phyloP scores from a whole-genome alignment of 495 filamentous ascomycete genomes.

The Podospora tetraspora region DNA sequence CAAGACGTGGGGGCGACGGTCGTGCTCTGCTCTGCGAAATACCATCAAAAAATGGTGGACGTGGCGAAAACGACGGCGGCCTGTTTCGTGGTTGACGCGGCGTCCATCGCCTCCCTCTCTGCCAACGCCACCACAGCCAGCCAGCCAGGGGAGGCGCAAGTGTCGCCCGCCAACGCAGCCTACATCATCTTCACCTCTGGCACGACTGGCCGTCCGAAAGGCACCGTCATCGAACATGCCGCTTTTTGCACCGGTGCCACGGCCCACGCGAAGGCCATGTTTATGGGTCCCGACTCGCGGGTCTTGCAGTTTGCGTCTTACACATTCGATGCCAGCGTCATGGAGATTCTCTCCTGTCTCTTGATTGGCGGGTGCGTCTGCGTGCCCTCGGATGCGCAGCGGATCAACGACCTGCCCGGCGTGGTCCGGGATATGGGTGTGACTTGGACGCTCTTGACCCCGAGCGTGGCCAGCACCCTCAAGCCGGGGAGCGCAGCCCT shows the following conservation, averaged over 20 bases:
- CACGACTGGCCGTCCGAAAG: slow-evolving; percentile 39
- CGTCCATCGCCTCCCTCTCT: slow-evolving; percentile 2
- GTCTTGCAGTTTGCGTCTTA: slow-evolving; percentile 58
- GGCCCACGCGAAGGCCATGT: slow-evolving; percentile 37
- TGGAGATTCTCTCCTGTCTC: slow-evolving; percentile 53
- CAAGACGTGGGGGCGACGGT: slow-evolving; percentile 18
- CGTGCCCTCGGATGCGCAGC: slow-evolving; percentile 32
- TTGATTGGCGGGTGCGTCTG: slow-evolving; percentile 46
- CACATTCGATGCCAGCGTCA: slow-evolving; percentile 55
- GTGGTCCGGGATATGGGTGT: slow-evolving; percentile 23
- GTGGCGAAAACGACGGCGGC: slow-evolving; percentile 1
- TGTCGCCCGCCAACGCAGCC: slow-evolving; percentile 28
- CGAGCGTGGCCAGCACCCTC: slow-evolving; percentile 43
- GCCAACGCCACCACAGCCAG: not conserved
- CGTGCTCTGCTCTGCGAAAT: slow-evolving; percentile 51
- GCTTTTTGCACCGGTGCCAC: slow-evolving; percentile 34
- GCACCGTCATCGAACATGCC: slow-evolving; percentile 43
- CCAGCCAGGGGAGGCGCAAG: not conserved
- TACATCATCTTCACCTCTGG: slow-evolving; percentile 58
- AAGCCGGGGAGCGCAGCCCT: slow-evolving; percentile 16
- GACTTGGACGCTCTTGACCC: slow-evolving; percentile 37
- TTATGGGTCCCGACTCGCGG: slow-evolving; percentile 38
- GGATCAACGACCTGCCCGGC: slow-evolving; percentile 26
- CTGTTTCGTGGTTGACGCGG: slow-evolving; percentile 9
- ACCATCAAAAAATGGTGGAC: slow-evolving; percentile 13